Percentiles rank a stretch among this genome's conserved stretches.
phyloP scores from a whole-genome alignment of 2,329 filamentous ascomycete genomes.

The Beauveria brongniartii region DNA sequence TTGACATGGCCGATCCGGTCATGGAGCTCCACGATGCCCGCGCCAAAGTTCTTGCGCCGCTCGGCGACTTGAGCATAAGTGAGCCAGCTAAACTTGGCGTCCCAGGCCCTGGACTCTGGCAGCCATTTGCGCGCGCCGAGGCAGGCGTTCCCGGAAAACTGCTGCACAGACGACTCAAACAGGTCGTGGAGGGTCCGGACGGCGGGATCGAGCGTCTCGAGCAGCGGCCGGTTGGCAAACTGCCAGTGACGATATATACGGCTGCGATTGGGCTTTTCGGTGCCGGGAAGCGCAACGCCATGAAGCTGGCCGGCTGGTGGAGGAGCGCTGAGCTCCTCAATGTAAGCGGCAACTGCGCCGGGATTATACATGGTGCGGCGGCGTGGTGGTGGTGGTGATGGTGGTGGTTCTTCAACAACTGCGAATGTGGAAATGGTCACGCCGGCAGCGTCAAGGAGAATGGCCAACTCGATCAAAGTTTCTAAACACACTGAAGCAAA shows the following conservation, averaged over 20 bases:
- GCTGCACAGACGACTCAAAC: constrained; percentile 58
- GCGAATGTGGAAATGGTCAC: background rate
- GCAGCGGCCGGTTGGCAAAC: constrained; percentile 59
- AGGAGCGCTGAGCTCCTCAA: constrained; percentile 42
- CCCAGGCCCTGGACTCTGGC: constrained; percentile 57
- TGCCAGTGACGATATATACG: constrained; percentile 78
- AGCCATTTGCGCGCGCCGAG: constrained; percentile 72
- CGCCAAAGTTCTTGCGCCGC: constrained; percentile 69
- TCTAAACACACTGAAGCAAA: background rate
- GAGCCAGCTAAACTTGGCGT: constrained; percentile 65
- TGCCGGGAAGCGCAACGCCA: constrained; percentile 67
- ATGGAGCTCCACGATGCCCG: constrained; percentile 70
- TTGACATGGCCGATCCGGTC: constrained; percentile 55
- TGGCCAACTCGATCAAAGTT: background rate
- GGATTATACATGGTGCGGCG: background rate
- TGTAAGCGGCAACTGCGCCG: background rate
- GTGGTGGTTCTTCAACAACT: background rate
- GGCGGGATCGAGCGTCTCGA: constrained; percentile 59
- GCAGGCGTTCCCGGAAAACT: constrained; percentile 55
- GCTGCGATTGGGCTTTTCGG: constrained; percentile 63
- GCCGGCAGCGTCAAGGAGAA: background rate
- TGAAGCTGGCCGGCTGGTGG: constrained; percentile 72
- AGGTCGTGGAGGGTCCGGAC: constrained; percentile 63
- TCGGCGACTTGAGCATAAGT: constrained; percentile 66
- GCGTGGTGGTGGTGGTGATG: too few relatives aligned